These are phyloP conservation scores for Geoglossum glabrum DNA, from an alignment of 495 filamentous ascomycete species.

Conservation along the genomic window DNA sequence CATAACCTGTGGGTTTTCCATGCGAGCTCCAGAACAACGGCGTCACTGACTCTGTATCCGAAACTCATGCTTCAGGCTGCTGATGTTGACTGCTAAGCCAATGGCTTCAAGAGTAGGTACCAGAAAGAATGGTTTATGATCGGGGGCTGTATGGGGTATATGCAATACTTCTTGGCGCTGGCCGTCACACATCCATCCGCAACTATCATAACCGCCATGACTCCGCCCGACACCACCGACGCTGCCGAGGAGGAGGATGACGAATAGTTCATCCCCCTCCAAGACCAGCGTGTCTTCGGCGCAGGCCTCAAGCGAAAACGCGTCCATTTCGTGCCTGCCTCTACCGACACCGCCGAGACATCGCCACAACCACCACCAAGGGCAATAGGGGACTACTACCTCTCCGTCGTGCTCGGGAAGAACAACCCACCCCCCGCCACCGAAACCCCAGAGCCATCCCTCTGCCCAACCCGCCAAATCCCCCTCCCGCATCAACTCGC, in stretches of 20 bases:
- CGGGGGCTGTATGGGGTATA: too few relatives aligned
- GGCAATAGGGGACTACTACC: slow-evolving; percentile 42
- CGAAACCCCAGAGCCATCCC: background rate
- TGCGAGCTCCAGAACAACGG: too few relatives aligned
- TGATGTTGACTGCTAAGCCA: too few relatives aligned
- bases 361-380: slow-evolving; percentile 14
- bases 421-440: slow-evolving; percentile 3
- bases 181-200: too few relatives aligned
- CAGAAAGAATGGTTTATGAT: too few relatives aligned
- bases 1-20: too few relatives aligned
- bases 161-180: too few relatives aligned
- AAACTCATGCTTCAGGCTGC: too few relatives aligned
- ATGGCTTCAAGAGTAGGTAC: too few relatives aligned
- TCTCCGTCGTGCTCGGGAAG: slow-evolving; percentile 45
- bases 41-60: too few relatives aligned
- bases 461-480: slow-evolving; percentile 19
- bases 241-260: slow-evolving; percentile 22
- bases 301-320: slow-evolving; percentile 55
- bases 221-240: too few relatives aligned
- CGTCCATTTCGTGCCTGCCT: slow-evolving; percentile 63
- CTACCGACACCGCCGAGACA: slow-evolving; percentile 19
- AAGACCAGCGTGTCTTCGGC: slow-evolving; percentile 59
- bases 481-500: slow-evolving; percentile 60
- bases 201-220: background rate
- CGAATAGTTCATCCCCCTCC: slow-evolving; percentile 45